Percentiles rank a stretch among this genome's conserved stretches.
Conservation (phyloP, 202 grass and related monocot species). For the Panicum virgatum region DNA sequence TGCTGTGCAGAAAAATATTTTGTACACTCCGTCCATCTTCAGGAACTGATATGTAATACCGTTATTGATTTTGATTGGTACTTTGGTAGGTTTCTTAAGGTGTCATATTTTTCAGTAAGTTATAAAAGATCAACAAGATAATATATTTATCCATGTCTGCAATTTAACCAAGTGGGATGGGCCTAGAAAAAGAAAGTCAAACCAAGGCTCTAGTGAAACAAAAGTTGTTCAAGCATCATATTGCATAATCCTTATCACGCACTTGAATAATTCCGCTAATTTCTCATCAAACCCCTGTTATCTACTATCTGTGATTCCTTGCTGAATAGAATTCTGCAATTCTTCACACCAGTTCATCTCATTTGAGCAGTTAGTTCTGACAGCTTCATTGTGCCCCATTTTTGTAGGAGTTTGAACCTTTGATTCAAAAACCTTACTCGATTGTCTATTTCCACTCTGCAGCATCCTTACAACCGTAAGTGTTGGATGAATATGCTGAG, state of each 20-base stretch:
- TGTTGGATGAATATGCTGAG: constrained; percentile 35
- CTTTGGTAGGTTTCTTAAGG: not conserved
- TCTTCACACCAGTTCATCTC: constrained; percentile 19
- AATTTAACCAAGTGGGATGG: not conserved
- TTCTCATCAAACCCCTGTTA: not conserved
- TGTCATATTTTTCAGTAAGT: constrained; percentile 10
- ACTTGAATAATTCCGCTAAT: not conserved
- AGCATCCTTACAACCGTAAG: constrained; percentile 85
- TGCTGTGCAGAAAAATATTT: constrained; percentile 2
- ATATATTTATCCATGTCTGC: not conserved
- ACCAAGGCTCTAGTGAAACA: not conserved
- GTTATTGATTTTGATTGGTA: not conserved
- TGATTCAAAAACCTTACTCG: constrained; percentile 95
- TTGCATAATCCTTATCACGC: not conserved
- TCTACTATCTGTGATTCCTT: not conserved
- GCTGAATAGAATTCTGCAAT: not conserved
- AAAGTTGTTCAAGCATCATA: not conserved
- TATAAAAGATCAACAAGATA: constrained; percentile 6
- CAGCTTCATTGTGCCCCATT: constrained; percentile 5
- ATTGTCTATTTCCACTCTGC: constrained; percentile 95
- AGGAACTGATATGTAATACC: not conserved
- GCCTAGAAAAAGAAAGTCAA: not conserved
- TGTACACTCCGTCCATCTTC: not conserved
- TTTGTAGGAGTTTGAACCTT: constrained; percentile 88
- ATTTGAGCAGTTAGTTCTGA: not conserved